Base-by-base conservation (phyloP, 352 stramenopile genomes). In the Poterioochromonas sp. region DNA sequence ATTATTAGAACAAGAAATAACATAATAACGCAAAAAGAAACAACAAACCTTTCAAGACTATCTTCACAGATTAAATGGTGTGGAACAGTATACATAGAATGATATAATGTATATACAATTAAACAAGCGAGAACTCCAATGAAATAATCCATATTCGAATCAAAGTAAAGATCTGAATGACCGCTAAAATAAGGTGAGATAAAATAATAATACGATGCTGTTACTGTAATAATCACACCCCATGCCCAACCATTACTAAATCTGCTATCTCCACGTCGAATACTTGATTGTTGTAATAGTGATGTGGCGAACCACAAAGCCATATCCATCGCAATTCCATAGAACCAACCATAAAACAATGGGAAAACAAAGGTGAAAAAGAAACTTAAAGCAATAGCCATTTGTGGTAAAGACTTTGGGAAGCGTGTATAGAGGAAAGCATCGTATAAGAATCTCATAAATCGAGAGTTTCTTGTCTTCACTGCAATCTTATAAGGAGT, bases 381-480 rank as follows among this genome's bases (percentile, higher is more conserved):
- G 15, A 74, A 20, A 29, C 3, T 35, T 12, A 74, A 39, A 51
- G 65, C 65, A 40, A 37, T 35, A 34, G 29, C 12, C 8, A 54
- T 26, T 11, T 34, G 11, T 54, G 65, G 65, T n/a, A 74, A 3
- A 2, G 1, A 51, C 22, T 18, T 11, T 5, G 65, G 65, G 1
- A 58, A 74, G 22, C 53, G 22, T 18, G 3, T 29, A 22, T 74
- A 74, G 15, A 74, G 15, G 29, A 37, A 74, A 35, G 41, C 37
- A 54, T 74, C 65, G 22, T n/a, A 74, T 35, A 58, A n/a, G 41
- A 74, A 74, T 39, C 58, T 5, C 58, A 68, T 37, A 11, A 35
- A 8, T 37, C 34, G 5, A 39, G 34, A 18, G 29, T 68, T 68
- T 39, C 34, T 68, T 39, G 58, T 39, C 58, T 32, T 40, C 58